phyloP scores from a whole-genome alignment of 805 yeast genomes.

The Lipomyces chichibuensis region DNA sequence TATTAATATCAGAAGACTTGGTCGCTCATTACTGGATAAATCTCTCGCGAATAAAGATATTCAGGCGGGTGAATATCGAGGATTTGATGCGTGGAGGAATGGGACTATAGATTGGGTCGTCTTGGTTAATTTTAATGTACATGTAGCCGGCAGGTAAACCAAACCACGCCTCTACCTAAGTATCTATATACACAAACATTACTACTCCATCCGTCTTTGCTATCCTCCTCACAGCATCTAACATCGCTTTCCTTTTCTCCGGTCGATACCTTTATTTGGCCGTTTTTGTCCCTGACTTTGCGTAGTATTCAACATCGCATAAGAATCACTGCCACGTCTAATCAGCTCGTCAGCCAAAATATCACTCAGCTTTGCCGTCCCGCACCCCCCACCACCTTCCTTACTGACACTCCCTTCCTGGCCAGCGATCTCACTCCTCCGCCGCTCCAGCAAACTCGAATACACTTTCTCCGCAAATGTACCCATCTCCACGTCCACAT shows the following conservation, averaged over 20 bases:
- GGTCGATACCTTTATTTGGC: neutral
- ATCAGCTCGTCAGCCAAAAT: neutral
- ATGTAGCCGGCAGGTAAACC: too few relatives aligned
- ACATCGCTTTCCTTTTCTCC: neutral
- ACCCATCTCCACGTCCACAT: conserved; percentile 9
- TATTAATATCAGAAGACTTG: conserved; percentile 21
- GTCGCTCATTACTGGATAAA: conserved; percentile 32
- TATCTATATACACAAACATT: neutral
- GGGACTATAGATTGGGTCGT: neutral
- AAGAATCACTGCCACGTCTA: neutral
- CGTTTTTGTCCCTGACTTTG: neutral
- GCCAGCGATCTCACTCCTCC: neutral
- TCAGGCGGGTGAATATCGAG: conserved; percentile 24
- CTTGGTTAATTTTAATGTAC: too few relatives aligned
- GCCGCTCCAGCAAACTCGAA: neutral
- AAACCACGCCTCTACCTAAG: too few relatives aligned
- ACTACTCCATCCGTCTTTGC: neutral
- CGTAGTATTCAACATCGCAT: neutral
- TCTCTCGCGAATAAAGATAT: conserved; percentile 17
- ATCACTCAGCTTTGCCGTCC: neutral
- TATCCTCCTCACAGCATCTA: neutral
- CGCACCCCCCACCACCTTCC: neutral
- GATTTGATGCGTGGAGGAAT: conserved; percentile 21
- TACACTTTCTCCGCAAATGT: conserved; percentile 4
- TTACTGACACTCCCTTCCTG: neutral